These are phyloP conservation scores for Aphanomyces stellatus DNA, from an alignment of 352 stramenopile species.

Conservation along the genomic window DNA sequence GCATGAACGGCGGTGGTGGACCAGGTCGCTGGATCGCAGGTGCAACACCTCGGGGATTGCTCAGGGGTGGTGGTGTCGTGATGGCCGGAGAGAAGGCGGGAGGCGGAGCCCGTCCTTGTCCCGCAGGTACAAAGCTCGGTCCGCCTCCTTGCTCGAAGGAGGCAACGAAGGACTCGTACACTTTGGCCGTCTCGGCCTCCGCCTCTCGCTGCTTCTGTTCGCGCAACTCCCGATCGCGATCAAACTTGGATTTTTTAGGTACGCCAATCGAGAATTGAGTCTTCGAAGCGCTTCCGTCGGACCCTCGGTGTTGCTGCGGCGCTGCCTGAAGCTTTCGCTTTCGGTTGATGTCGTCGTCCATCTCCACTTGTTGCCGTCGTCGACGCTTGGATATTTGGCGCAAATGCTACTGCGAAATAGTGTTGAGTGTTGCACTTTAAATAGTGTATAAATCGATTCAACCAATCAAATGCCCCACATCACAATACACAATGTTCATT, in stretches of 20 bases:
- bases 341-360: background rate
- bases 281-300: background rate
- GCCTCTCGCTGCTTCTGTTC: conserved; percentile 78
- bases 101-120: background rate
- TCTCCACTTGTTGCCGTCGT: background rate
- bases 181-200: conserved; percentile 76
- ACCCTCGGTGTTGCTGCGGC: background rate
- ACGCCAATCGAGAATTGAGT: conserved; percentile 34
- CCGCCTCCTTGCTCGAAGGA: conserved; percentile 54
- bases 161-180: conserved; percentile 85
- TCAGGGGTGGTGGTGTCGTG: background rate
- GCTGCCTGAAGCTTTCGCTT: background rate
- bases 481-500: too few species aligned
- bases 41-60: background rate
- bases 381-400: background rate
- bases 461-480: background rate
- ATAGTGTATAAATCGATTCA: too few species aligned
- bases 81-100: background rate
- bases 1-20: background rate
- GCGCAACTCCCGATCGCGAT: conserved; percentile 73
- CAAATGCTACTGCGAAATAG: conserved; percentile 7
- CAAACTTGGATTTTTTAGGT: conserved; percentile 84
- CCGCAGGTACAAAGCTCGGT: conserved; percentile 12
- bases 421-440: too few species aligned
- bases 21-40: too few species aligned